A percentile compares a stretch with the other conserved stretches of the same genome.
phyloP scores from a whole-genome alignment of 495 filamentous ascomycete genomes.

The Penicillium maclennaniae region DNA sequence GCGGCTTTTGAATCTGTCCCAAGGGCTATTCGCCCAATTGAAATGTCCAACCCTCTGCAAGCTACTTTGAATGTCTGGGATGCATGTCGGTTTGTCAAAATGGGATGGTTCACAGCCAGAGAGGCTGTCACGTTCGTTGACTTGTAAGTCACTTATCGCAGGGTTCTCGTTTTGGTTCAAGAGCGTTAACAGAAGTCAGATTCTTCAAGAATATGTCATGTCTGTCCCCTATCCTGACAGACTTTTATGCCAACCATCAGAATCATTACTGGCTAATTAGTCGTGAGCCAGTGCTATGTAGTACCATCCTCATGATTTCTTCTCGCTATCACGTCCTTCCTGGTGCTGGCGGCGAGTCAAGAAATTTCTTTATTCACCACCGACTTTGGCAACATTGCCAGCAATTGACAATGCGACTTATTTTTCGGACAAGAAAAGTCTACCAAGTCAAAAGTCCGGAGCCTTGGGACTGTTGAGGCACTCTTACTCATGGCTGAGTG shows the following conservation, averaged over 20 bases:
- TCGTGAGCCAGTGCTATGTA: slow-evolving; percentile 47
- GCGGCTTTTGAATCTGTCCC: slow-evolving; percentile 18
- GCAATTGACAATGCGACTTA: slow-evolving; percentile 47
- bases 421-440: slow-evolving; percentile 50
- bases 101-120: slow-evolving; percentile 51
- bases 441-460: slow-evolving; percentile 39
- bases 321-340: slow-evolving; percentile 51
- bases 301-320: slow-evolving; percentile 52
- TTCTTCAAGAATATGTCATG: slow-evolving; percentile 53
- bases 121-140: slow-evolving; percentile 49
- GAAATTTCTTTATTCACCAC: slow-evolving; percentile 54
- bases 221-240: slow-evolving; percentile 49
- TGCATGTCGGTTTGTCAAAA: slow-evolving; percentile 48
- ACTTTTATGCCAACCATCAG: slow-evolving; percentile 46
- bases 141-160: slow-evolving; percentile 40
- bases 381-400: slow-evolving; percentile 53
- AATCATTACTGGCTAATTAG: slow-evolving; percentile 45
- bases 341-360: slow-evolving; percentile 48
- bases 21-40: slow-evolving; percentile 24
- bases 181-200: slow-evolving; percentile 35
- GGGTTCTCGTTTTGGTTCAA: not conserved
- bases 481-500: slow-evolving; percentile 53
- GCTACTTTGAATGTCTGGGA: slow-evolving; percentile 47
- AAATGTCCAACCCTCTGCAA: slow-evolving; percentile 26
- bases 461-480: slow-evolving; percentile 51